Base-by-base conservation (phyloP, 2,329 filamentous ascomycete genomes). In the Colletotrichum sp. region DNA sequence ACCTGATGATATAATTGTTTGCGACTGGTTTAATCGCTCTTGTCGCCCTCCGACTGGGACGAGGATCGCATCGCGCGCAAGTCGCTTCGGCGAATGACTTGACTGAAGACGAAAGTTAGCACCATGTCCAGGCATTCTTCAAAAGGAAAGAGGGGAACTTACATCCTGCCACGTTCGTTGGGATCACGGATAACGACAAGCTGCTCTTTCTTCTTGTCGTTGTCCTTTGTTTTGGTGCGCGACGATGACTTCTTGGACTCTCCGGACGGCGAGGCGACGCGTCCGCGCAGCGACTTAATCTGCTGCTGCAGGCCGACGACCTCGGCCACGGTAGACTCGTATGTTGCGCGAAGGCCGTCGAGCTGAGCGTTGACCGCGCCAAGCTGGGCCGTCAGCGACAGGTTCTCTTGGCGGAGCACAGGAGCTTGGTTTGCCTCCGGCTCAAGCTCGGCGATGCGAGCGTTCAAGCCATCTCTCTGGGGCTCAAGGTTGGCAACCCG, bases 141-240 rank as follows among this genome's bases (percentile, higher is more conserved):
- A 44, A 27, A 7, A 48, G 9, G 4, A 27, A 5, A n/a, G 16
- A 27, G 32, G 13, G 30, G 8, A 16, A 71, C 77, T 78, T 48
- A 78, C 77, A 78, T 75, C 27, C 65, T 71, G n/a, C 72, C 72
- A 25, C 77, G 72, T 28, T 78, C 77, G 22, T 68, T 76, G 32
- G 77, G 77, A 63, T 78, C 73, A 4, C 77, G 72, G 8, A 78
- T 69, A 3, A 78, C 75, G 22, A 78, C 75, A 67, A 78, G 32
- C 68, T 78, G 75, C 25, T 76, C 74, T 66, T 75, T 69, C 69
- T 78, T 78, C 67, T 77, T 77, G 15, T 77, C 77, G 32, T 59
- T 64, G 7, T 78, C 75, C 63, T 77, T 78, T 25, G 64, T 74
- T 22, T 69, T 74, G 22, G 67, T 34, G 36, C 57, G 73, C 15